Evolutionary conservation across 1,284 basidiomycete species (phyloP), one percentile per base, ranked within the genome.

Genomic region (Ustilago loliicola): DNA sequence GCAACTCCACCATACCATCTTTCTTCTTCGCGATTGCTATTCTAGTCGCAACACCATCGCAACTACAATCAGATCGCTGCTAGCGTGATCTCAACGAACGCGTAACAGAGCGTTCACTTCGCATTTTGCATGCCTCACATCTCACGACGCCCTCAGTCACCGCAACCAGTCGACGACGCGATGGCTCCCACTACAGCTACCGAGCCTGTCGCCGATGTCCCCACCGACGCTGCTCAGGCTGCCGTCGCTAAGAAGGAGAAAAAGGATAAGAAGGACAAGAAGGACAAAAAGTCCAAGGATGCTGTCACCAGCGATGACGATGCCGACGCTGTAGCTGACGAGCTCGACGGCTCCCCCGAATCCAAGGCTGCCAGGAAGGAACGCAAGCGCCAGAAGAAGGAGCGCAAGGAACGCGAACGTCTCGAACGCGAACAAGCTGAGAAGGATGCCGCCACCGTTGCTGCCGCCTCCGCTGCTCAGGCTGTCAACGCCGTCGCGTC

Each of bases 381-480:
- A 36, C 60, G 64, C 53, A 76, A 77, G 59, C 67, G 74, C 47
- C 61, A 77, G 38, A 79, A 78, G 66, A 73, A 76, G 70, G 72
- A 79, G 47, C 70, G 66, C 58, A 72, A 70, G 63, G 62, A 70
- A 36, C 59, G 50, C 52, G 70, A 65, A 50, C 65, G 69, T 32
- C 74, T 64, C 57, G 74, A 77, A 48, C 74, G 74, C 52, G 74
- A 77, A 36, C 74, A 77, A 40, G 74, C 74, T 56, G 70, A 77
- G 32, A 72, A 72, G 64, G 75, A 77, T 36, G 75, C 70, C 30
- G 75, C 75, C 54, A 77, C 74, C 60, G 66, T 72, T 52, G 74
- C 74, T 52, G 74, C 69, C 25, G 74, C 74, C 30, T 69, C 74
- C 3, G 70, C 74, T 29, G 74, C 74, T 21, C 74, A 77, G 52